Conservation (phyloP, 176 grass and related monocot genomes). For the Rhynchospora tenuis region DNA sequence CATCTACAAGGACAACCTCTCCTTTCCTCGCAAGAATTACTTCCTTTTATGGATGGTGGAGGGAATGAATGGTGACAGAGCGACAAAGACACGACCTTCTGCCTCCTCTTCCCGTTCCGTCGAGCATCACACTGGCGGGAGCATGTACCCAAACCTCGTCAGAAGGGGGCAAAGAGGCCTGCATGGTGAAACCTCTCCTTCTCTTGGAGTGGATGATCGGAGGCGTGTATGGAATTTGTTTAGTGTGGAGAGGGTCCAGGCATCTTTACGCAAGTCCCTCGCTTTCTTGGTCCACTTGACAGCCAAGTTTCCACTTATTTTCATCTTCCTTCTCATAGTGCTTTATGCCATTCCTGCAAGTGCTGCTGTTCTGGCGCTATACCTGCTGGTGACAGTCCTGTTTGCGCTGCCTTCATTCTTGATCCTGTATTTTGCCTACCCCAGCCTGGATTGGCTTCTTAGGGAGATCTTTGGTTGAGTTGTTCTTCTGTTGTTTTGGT, state of each 20-base stretch:
- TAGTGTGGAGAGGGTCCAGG: conserved; percentile 49
- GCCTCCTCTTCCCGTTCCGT: conserved; percentile 9
- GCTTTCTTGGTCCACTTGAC: conserved; percentile 60
- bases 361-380: conserved; percentile 45
- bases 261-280: conserved; percentile 48
- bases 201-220: conserved; percentile 7
- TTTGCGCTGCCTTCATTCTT: conserved; percentile 69
- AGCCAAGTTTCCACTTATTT: conserved; percentile 58
- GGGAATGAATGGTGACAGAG: conserved; percentile 61
- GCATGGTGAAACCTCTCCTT: conserved; percentile 7
- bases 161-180: conserved; percentile 24
- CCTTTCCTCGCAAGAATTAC: conserved; percentile 77
- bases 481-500: neutral
- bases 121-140: neutral
- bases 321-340: conserved; percentile 81
- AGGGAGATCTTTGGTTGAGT: conserved; percentile 68
- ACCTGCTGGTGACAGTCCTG: conserved; percentile 52
- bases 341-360: conserved; percentile 79
- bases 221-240: conserved; percentile 25
- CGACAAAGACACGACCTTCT: conserved; percentile 8
- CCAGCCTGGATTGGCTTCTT: conserved; percentile 67
- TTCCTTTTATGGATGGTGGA: conserved; percentile 94
- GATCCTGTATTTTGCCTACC: conserved; percentile 77
- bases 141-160: neutral
- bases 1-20: conserved; percentile 67